A percentile compares a stretch with the other conserved stretches of the same genome.
Evolutionary conservation across 23 red algal genomes (phyloP).

Genomic region (Gracilaria domingensis): DNA sequence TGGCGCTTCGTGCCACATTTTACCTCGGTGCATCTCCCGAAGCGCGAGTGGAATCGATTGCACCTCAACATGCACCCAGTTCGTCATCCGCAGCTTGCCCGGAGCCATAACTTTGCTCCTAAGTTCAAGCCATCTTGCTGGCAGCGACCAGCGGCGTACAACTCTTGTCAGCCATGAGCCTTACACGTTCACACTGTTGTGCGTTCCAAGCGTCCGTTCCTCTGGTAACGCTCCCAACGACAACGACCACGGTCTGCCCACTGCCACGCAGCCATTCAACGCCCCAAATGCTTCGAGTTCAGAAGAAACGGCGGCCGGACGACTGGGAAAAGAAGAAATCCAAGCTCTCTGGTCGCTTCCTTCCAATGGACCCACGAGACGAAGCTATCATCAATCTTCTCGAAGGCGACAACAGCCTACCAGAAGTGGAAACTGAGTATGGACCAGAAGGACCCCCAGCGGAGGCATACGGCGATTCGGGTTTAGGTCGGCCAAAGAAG

Average conservation of each 20-base stretch:
- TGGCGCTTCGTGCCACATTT: no score
- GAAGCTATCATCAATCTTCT: conserved; percentile 68
- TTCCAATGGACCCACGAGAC: conserved; percentile 69
- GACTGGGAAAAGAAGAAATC: conserved; percentile 62
- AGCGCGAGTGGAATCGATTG: no score
- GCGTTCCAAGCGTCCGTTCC: background rate
- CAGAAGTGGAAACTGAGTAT: conserved; percentile 28
- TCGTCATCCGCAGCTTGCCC: no score
- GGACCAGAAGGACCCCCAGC: conserved; percentile 31
- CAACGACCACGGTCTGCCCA: background rate
- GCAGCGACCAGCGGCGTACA: no score
- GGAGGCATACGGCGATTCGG: conserved; percentile 10
- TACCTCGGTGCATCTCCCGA: no score
- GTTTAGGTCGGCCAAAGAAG: conserved; percentile 31
- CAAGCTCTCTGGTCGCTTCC: conserved; percentile 65
- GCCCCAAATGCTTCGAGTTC: conserved; percentile 65
- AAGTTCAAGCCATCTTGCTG: no score
- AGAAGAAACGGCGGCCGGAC: conserved; percentile 66
- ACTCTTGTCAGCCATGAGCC: background rate
- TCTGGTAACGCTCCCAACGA: background rate
- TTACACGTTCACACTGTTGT: background rate
- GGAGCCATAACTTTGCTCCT: no score
- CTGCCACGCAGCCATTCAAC: background rate
- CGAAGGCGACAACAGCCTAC: conserved; percentile 17
- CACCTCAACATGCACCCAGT: no score